Evolutionary conservation across 2,329 filamentous ascomycete genomes (phyloP), one percentile per base, ranked within the genome.

Genomic region (Beauveria sp.): DNA sequence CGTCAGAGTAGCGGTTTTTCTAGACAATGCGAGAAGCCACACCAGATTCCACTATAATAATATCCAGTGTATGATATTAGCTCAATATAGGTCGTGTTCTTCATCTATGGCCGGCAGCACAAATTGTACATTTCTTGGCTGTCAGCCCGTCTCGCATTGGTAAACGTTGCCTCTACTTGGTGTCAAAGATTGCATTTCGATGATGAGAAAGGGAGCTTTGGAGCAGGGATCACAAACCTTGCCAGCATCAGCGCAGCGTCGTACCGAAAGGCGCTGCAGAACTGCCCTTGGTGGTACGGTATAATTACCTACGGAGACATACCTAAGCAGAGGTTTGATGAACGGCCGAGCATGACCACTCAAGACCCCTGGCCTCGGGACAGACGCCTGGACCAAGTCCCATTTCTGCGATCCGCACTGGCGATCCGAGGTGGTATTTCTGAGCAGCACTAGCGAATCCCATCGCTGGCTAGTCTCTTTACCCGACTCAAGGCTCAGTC

Each of bases 381-480:
- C 28, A 30, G 51, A 51, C 22, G 45, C 46, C 45, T 43, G 20
- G 42, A 24, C 24, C 22, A 30, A 28, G 42, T 28, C 26, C 26
- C 53, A 46, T 43, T 56, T 58, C 56, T 58, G 56, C 56, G 56
- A 58, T 58, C 56, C 56, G 56, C 56, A 58, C 18, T 51, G 56
- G 56, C 56, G 56, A 58, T 58, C 56, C 56, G 34, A 58, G 56
- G 56, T 58, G 56, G 56, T 58, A 58, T 58, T 51, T 30, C 2
- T 50, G 46, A 42, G 46, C 43, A 28, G 22, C 22, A 22, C 55
- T 42, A 58, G 42, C 43, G 18, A 58, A 28, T 58, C 55, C 55
- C 24, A 46, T 47, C 43, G 30, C 45, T 50, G 54, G 42, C 54
- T 57, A 40, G 42, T 12, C 24, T 45, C 46, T 30, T 30, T 8